These are phyloP conservation scores for Rosa persica DNA, from an alignment of 306 rosid species.

Conservation along the genomic window DNA sequence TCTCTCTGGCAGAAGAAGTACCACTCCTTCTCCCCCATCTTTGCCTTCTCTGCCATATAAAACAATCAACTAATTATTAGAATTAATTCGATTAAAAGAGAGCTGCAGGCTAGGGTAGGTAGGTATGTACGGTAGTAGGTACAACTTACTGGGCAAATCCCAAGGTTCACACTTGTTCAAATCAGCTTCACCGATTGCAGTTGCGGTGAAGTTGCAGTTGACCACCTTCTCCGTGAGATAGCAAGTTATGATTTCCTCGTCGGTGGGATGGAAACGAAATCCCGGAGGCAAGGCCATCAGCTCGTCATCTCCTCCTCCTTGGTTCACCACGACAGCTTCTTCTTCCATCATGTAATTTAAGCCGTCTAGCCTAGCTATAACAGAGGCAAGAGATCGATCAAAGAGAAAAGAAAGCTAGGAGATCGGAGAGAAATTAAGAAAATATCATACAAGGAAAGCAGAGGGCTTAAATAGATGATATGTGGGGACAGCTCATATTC, in stretches of 20 bases:
- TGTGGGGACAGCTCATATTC: slow-evolving; percentile 36
- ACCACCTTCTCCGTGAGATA: slow-evolving; percentile 68
- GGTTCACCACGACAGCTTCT: slow-evolving; percentile 49
- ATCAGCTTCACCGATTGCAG: slow-evolving; percentile 89
- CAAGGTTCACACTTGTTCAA: slow-evolving; percentile 89
- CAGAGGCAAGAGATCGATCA: background rate
- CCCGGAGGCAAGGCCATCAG: slow-evolving; percentile 84
- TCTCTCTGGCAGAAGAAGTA: slow-evolving; percentile 87
- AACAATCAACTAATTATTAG: background rate
- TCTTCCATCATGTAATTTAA: slow-evolving; percentile 40
- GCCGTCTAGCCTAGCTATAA: too few relatives aligned
- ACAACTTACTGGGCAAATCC: slow-evolving; percentile 80
- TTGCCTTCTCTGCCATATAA: slow-evolving; percentile 49
- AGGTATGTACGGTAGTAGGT: background rate
- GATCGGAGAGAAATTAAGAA: slow-evolving; percentile 37
- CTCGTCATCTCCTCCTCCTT: slow-evolving; percentile 26
- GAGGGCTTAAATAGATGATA: slow-evolving; percentile 51
- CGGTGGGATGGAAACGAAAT: slow-evolving; percentile 90
- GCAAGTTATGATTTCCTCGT: slow-evolving; percentile 67
- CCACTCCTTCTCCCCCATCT: slow-evolving; percentile 98
- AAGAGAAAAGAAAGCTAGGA: background rate
- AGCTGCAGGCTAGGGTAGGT: too few relatives aligned
- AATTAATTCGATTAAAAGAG: background rate
- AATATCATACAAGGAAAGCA: slow-evolving; percentile 34
- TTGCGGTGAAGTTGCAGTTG: slow-evolving; percentile 59